phyloP scores from a whole-genome alignment of 768 basidiomycete genomes.

The Albatrellus ellisii region DNA sequence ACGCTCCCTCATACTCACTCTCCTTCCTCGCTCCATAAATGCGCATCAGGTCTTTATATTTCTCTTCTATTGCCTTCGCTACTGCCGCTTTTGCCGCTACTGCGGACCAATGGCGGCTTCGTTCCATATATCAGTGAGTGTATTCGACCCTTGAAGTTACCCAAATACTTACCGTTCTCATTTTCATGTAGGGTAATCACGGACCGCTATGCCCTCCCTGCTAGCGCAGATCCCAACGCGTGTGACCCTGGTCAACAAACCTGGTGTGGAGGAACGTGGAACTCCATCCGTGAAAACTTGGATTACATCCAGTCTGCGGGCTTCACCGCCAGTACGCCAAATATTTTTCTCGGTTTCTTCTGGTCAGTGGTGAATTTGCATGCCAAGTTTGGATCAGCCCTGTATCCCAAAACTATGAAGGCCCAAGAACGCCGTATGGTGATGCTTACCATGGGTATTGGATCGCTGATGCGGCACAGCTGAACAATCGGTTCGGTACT shows the following conservation, averaged over 20 bases:
- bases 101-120: slow-evolving; percentile 61
- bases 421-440: slow-evolving; percentile 58
- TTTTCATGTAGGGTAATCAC: slow-evolving; percentile 40
- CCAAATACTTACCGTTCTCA: background rate
- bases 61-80: slow-evolving; percentile 17
- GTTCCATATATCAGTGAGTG: slow-evolving; percentile 69
- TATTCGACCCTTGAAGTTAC: background rate
- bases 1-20: too few relatives aligned
- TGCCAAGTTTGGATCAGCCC: slow-evolving; percentile 71
- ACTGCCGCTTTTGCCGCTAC: slow-evolving; percentile 38
- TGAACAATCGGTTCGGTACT: slow-evolving; percentile 65
- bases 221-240: slow-evolving; percentile 32
- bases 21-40: too few relatives aligned
- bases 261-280: slow-evolving; percentile 87
- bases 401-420: slow-evolving; percentile 65
- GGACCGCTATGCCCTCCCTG: slow-evolving; percentile 63
- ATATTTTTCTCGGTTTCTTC: background rate
- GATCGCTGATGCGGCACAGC: slow-evolving; percentile 50
- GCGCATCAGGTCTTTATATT: too few relatives aligned
- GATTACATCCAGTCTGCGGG: slow-evolving; percentile 79
- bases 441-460: slow-evolving; percentile 85
- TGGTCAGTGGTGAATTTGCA: background rate
- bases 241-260: slow-evolving; percentile 52
- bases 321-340: slow-evolving; percentile 53
- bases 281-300: slow-evolving; percentile 55